Base-by-base conservation (phyloP, 1,139 yeast species). In the Yamadazyma siamensis region DNA sequence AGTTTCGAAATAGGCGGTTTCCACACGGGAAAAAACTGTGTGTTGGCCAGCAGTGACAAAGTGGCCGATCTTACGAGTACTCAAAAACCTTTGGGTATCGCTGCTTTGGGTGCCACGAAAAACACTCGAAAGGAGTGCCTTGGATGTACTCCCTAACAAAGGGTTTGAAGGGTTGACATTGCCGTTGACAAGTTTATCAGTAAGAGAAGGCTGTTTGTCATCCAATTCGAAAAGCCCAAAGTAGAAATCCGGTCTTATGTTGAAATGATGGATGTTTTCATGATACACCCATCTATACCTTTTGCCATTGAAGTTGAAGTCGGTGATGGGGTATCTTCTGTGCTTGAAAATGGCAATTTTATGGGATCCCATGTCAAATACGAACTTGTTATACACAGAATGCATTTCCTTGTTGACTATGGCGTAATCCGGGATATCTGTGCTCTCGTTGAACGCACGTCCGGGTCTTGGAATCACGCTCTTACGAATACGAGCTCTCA, bases 241-340 rank as follows among this genome's bases (percentile, higher is more conserved):
- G 11, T 11, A 9, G 6, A 11, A 11, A n/a, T n/a, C n/a, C n/a
- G n/a, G n/a, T 21, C 23, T 11, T 21, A 21, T 21, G n/a, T n/a
- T n/a, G n/a, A n/a, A n/a, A n/a, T n/a, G n/a, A n/a, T n/a, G n/a
- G n/a, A n/a, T n/a, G n/a, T n/a, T n/a, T n/a, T n/a, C n/a, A n/a
- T n/a, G n/a, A n/a, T n/a, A n/a, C n/a, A n/a, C n/a, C 23, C 23
- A 21, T 21, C 23, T 21, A 21, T 8, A 21, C 13, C 23, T 21
- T 9, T 9, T 21, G 11, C 23, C 23, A 8, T 11, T 7, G 11
- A 21, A n/a, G 8, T 21, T 21, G 13, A 21, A 21, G 12, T 21
- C 23, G 10, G 23, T 21, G 11, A 21, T 21, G 8, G 23, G 23
- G 12, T 21, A 21, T 7, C 11, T 21, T 21, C 23, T 21, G 6